Base-by-base conservation (phyloP, 176 grass and related monocot species). In the Triticum monococcum region DNA sequence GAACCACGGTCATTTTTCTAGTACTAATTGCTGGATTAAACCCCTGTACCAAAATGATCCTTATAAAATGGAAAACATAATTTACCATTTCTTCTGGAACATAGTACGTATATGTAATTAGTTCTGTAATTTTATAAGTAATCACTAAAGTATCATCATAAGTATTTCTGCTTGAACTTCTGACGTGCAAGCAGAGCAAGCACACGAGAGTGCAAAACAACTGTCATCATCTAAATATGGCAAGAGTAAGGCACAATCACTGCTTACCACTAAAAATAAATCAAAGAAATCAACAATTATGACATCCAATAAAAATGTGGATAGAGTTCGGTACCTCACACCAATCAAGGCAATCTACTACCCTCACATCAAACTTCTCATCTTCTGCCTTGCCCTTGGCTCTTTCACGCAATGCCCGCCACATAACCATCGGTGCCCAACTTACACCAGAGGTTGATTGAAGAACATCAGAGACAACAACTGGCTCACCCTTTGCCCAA, bases 361-460 rank as follows among this genome's bases (percentile, higher is more conserved):
- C 92, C 48, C 33, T 85, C 35, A 97, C 91, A 71, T 30, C 26
- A 92, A 78, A 18, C 40, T 88, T 79, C 66, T 95, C 83, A 23
- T 87, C 85, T 83, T 75, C 74, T 38, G 12, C 77, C 24, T 84
- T 83, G 35, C 67, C 61, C 26, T 89, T 43, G 59, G 65, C 80
- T 83, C 16, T 98, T 87, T 95, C 89, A 52, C 93, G 82, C 79
- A 98, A 74, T 70, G 93, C 93, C 48, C 90, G 88, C 96, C 93
- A 98, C 96, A 98, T 98, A 73, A 98, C 96, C 86, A 88, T 86
- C 5, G 91, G 96, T 66, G 94, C 96, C 96, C 96, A 98, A 68
- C 96, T 94, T 46, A 98, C 41, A 26, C 93, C 93, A 81, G 93
- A 89, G 12, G 91, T 94, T 52, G 89, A 79, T 63, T 88, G 28